Evolutionary conservation across 805 yeast genomes (phyloP), one percentile per base, ranked within the genome.

Genomic region (Candida boleticola): DNA sequence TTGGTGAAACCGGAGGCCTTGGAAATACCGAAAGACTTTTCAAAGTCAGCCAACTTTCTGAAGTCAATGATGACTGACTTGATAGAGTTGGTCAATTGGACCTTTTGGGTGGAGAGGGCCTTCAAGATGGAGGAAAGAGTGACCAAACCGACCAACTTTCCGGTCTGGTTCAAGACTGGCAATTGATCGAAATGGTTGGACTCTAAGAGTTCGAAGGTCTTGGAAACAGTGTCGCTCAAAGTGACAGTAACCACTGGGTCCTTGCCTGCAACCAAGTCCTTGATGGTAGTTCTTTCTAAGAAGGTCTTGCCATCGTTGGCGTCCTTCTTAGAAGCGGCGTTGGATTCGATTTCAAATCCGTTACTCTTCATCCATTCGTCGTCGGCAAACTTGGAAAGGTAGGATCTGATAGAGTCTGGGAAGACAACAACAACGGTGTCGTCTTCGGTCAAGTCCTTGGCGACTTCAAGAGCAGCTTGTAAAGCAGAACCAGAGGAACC

Each of bases 401-500:
- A 87, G 3, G 95, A 86, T 72, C 96, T 80, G 58, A 87, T 80
- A 32, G 89, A 82, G 62, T 87, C 96, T 35, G 96, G 95, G 77
- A 85, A 79, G 18, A 87, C 83, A 36, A 84, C 89, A 25, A 87
- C 95, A 45, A 87, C 76, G 16, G 77, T 77, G 51, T 85, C 95
- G 38, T 82, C 77, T 67, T 83, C 88, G 36, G 83, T 77, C 60
- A 87, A 73, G 39, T 77, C 81, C 55, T 81, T 72, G 48, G 82
- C 81, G 48, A 84, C 85, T 52, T 80, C 68, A 44, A 87, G 74
- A 36, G 89, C 83, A 26, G 93, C 95, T 54, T 84, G 82, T 53
- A 87, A 76, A 7, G 96, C 90, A 52, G 84, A 75, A 45, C 96
- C 96, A 13, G 90, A 82, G 7, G 90, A 83, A n/a, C 96, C 96